A percentile compares a stretch with the other conserved stretches of the same genome.
These are phyloP conservation scores for Tulasnella sp. DNA, from an alignment of 768 basidiomycete genomes.

Conservation along the genomic window DNA sequence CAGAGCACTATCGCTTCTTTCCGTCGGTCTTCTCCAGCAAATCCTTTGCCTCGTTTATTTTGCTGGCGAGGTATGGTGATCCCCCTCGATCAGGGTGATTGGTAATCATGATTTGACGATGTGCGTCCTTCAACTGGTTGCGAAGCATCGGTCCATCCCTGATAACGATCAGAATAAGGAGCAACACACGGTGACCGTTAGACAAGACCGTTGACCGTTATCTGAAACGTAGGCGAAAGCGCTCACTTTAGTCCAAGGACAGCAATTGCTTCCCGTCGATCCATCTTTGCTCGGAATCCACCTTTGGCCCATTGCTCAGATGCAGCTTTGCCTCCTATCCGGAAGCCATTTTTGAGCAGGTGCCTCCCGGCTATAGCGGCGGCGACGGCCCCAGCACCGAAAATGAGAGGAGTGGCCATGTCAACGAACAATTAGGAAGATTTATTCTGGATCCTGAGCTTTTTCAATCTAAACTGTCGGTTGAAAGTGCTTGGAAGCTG, in stretches of 20 bases:
- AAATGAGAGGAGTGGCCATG: constrained; percentile 70
- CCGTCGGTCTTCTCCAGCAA: constrained; percentile 66
- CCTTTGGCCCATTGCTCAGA: constrained; percentile 78
- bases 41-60: constrained; percentile 98
- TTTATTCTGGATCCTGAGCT: not conserved
- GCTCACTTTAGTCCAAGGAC: constrained; percentile 88
- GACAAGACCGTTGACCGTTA: not conserved
- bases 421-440: not conserved
- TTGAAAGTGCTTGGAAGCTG: not conserved
- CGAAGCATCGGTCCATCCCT: constrained; percentile 77
- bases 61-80: constrained; percentile 94
- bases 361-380: constrained; percentile 67
- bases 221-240: not conserved
- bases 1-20: constrained; percentile 9
- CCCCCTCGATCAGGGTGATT: constrained; percentile 99
- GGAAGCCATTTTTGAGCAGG: constrained; percentile 46
- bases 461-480: not conserved
- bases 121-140: constrained; percentile 83
- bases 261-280: constrained; percentile 81
- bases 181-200: not conserved
- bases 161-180: constrained; percentile 4
- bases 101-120: constrained; percentile 92
- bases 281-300: constrained; percentile 95
- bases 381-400: constrained; percentile 67
- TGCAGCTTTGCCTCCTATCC: constrained; percentile 48